Evolutionary conservation across 257 asterid species (phyloP).

Genomic region (Rehmannia glutinosa): DNA sequence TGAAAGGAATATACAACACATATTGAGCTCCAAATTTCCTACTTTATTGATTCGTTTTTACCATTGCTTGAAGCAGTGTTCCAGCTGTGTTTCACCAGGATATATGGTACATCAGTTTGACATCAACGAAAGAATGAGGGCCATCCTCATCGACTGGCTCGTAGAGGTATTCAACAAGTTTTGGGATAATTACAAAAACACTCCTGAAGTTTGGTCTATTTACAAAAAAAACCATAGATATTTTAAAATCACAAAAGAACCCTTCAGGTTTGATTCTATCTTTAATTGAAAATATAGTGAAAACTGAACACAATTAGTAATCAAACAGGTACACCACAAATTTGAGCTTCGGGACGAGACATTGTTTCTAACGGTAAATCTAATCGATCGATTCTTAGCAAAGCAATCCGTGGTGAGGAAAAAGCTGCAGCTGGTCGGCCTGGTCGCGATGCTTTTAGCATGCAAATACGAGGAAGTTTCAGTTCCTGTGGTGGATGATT

Average conservation of each 20-base stretch:
- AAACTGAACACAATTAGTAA: too few relatives aligned
- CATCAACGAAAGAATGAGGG: conserved; percentile 82
- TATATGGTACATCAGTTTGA: conserved; percentile 78
- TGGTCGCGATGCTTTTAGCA: conserved; percentile 83
- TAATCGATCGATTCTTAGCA: conserved; percentile 80
- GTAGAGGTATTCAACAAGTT: conserved; percentile 87
- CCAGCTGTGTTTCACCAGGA: conserved; percentile 72
- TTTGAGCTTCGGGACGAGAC: conserved; percentile 97
- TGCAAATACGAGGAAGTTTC: conserved; percentile 97
- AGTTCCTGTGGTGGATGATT: conserved; percentile 93
- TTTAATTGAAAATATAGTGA: too few relatives aligned
- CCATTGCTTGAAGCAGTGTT: conserved; percentile 37
- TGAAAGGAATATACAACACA: too few relatives aligned
- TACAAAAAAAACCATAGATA: too few relatives aligned
- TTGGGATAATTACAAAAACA: too few relatives aligned
- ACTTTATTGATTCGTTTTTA: neutral
- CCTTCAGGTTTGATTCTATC: too few relatives aligned
- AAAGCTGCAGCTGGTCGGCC: conserved; percentile 88
- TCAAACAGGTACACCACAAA: conserved; percentile 95
- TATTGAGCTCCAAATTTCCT: too few relatives aligned
- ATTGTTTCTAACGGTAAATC: conserved; percentile 66
- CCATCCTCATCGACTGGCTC: conserved; percentile 93
- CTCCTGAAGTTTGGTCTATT: too few relatives aligned
- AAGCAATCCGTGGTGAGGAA: conserved; percentile 60
- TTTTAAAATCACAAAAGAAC: too few relatives aligned